Conservation (phyloP, 805 yeast genomes). For the Spathaspora arborariae region DNA sequence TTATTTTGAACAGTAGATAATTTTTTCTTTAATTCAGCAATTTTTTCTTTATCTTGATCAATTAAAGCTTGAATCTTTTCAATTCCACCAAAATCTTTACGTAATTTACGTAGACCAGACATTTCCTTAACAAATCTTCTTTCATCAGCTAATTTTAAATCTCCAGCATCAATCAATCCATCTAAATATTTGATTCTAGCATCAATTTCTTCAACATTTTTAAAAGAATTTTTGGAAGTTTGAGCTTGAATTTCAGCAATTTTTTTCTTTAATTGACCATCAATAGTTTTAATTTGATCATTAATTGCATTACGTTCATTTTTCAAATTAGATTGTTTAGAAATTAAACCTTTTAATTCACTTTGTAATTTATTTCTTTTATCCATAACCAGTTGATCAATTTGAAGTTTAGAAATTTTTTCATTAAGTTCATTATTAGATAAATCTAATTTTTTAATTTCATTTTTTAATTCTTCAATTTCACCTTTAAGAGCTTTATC, state of each 20-base stretch:
- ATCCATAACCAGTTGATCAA: constrained; percentile 27
- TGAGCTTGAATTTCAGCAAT: constrained; percentile 68
- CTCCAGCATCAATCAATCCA: constrained; percentile 70
- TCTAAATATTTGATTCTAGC: constrained; percentile 64
- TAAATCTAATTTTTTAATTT: constrained; percentile 60
- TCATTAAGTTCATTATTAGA: constrained; percentile 49
- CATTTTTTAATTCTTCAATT: constrained; percentile 51
- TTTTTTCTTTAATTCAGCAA: constrained; percentile 68
- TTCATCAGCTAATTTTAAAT: constrained; percentile 86
- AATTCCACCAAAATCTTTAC: constrained; percentile 70
- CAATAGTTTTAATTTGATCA: constrained; percentile 70
- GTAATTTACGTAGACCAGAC: constrained; percentile 73
- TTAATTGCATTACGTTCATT: constrained; percentile 48
- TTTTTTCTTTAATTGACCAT: constrained; percentile 68
- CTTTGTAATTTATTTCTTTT: constrained; percentile 31
- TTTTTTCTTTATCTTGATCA: constrained; percentile 73
- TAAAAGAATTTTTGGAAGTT: constrained; percentile 68
- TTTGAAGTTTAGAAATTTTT: constrained; percentile 44
- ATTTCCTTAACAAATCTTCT: constrained; percentile 81
- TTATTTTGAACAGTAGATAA: constrained; percentile 55
- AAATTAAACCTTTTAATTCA: constrained; percentile 38
- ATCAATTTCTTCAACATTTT: constrained; percentile 65
- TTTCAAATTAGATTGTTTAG: constrained; percentile 47
- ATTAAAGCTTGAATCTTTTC: constrained; percentile 74
- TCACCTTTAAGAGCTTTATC: constrained; percentile 57